Evolutionary conservation across 306 rosid species (phyloP), one percentile per base, ranked within the genome.

Genomic region (Acmispon strigosus): DNA sequence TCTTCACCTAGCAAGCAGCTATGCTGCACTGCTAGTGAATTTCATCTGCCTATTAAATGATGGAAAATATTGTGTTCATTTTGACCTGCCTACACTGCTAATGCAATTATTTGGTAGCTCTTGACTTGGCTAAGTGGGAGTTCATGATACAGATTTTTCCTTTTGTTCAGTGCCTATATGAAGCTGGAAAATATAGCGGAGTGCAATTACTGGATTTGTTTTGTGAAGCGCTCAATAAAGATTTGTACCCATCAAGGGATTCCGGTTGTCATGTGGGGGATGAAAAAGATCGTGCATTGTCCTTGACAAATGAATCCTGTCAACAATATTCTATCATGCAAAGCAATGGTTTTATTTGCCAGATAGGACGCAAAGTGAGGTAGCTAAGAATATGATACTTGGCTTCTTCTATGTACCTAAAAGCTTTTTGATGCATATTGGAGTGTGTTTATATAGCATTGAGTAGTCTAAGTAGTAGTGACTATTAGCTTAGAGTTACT

Each of bases 151-250:
- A 42, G 54, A 52, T 29, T 34, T 65, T 73, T 72, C 51, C 74
- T 55, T 69, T 65, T 51, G 32, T 50, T 75, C 90, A 94, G 98
- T 94, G 98, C 84, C 89, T 94, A 49, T 82, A 80, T 66, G 92
- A 90, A 84, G 97, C 90, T 45, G 96, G 91, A 80, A 94, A 89
- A 76, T 78, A 75, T 59, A 67, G 76, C 67, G 84, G 79, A 72
- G 77, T 85, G 52, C 87, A 11, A 52, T 75, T 94, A 72, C 81
- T 94, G 58, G 98, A 94, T 83, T 78, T 94, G 81, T 87, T 80
- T 66, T 87, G 94, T 65, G 97, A 90, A 81, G 90, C 76, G 11
- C 92, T 94, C 62, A 80, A 86, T 87, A 87, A 92, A 18, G 89
- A 89, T 65, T 29, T 83, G 75, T 71, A 76, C 82, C 80, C 49